Conservation (phyloP, 2,329 filamentous ascomycete genomes). For the Arthroderma sp. region DNA sequence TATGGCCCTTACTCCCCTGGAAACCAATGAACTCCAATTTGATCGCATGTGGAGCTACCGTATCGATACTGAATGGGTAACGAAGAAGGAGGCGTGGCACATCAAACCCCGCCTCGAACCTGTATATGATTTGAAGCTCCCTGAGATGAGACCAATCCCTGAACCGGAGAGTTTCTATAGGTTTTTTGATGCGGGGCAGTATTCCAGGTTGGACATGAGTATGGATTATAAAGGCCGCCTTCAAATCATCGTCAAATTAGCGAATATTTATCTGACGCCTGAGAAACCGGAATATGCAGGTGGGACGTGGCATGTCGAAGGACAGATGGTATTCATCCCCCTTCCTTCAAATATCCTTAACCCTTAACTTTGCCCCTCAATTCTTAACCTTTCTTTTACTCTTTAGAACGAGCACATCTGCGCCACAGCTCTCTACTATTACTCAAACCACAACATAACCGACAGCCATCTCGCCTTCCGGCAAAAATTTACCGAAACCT, state of each 20-base stretch:
- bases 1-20: constrained; percentile 10
- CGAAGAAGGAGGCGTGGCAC: neutral
- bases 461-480: constrained; percentile 3
- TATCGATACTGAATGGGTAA: constrained; percentile 1
- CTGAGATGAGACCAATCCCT: neutral
- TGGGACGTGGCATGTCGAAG: constrained; percentile 33
- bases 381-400: neutral
- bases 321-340: constrained; percentile 17
- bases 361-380: neutral
- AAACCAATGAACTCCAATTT: neutral
- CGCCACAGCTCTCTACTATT: constrained; percentile 6
- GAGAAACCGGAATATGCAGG: constrained; percentile 43
- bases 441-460: constrained; percentile 4
- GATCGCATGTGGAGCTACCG: too few species aligned
- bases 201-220: neutral
- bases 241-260: constrained; percentile 52
- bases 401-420: constrained; percentile 7
- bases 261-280: constrained; percentile 47
- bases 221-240: constrained; percentile 17
- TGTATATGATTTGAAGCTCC: constrained; percentile 4
- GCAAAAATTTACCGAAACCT: constrained; percentile 1
- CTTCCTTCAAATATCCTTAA: neutral
- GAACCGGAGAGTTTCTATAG: too few species aligned
- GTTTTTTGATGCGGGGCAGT: neutral
- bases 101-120: too few species aligned